Conservation (phyloP, 116 monocot species). For the Zostera marina region DNA sequence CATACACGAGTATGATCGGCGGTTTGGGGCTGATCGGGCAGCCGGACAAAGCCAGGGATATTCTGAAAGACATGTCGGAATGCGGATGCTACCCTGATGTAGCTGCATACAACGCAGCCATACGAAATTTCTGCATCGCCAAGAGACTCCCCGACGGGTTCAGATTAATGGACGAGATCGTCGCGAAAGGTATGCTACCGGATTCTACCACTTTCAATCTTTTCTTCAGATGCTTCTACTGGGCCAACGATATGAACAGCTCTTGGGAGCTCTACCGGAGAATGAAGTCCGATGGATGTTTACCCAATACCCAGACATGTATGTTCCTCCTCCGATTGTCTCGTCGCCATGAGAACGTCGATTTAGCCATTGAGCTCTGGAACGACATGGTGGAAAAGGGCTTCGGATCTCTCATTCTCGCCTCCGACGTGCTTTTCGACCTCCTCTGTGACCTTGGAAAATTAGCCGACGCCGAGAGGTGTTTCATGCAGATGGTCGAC, state of each 20-base stretch:
- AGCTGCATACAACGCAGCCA: constrained; percentile 75
- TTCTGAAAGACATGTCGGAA: constrained; percentile 83
- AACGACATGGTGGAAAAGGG: constrained; percentile 72
- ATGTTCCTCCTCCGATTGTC: constrained; percentile 71
- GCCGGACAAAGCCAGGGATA: constrained; percentile 59
- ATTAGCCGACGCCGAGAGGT: constrained; percentile 68
- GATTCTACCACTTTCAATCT: constrained; percentile 68
- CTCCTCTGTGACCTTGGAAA: constrained; percentile 67
- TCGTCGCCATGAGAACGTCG: constrained; percentile 36
- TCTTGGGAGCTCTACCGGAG: constrained; percentile 48
- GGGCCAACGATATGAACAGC: constrained; percentile 45
- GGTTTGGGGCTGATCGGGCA: constrained; percentile 70
- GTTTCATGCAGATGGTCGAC: constrained; percentile 71
- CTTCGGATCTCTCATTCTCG: constrained; percentile 56
- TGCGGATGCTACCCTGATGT: constrained; percentile 53
- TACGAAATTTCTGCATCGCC: constrained; percentile 83
- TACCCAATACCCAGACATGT: constrained; percentile 75
- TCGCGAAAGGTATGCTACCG: constrained; percentile 25
- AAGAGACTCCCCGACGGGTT: constrained; percentile 61
- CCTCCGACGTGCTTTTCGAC: constrained; percentile 80
- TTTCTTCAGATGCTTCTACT: constrained; percentile 70
- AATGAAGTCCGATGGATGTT: constrained; percentile 50
- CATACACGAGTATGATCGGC: constrained; percentile 73
- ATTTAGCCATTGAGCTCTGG: constrained; percentile 62
- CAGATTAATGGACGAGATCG: constrained; percentile 65